Evolutionary conservation across 306 rosid genomes (phyloP).

Genomic region (Erythrophleum fordii): DNA sequence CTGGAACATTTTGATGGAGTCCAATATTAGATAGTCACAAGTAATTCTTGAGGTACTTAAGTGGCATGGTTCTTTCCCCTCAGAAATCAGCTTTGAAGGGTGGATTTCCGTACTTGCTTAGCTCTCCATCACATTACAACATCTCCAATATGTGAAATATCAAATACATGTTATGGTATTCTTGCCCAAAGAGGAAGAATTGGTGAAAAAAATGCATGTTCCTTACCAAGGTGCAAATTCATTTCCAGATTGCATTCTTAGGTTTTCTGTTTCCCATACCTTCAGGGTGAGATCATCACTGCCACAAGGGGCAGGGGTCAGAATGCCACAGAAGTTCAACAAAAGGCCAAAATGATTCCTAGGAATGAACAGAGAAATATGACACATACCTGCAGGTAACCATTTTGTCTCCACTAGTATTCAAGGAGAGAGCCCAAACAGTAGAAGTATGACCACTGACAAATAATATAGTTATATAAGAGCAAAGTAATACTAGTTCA

Average conservation of each 20-base stretch:
- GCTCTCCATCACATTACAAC: neutral
- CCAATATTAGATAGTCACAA: neutral
- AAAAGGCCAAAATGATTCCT: conserved; percentile 32
- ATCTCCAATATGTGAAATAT: neutral
- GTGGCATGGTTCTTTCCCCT: neutral
- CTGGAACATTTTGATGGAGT: neutral
- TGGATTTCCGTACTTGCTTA: neutral
- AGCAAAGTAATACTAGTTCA: neutral
- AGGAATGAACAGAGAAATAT: conserved; percentile 9
- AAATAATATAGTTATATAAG: conserved; percentile 22
- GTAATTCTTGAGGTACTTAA: neutral
- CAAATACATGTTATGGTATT: conserved; percentile 20
- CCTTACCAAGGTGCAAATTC: conserved; percentile 79
- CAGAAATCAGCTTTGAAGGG: neutral
- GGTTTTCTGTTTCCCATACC: conserved; percentile 80
- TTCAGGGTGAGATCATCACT: conserved; percentile 92
- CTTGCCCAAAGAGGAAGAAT: neutral
- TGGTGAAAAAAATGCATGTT: conserved; percentile 7
- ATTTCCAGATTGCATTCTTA: conserved; percentile 60
- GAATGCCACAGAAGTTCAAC: conserved; percentile 23
- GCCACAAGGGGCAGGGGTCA: conserved; percentile 40
- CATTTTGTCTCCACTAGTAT: conserved; percentile 84
- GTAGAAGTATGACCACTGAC: conserved; percentile 92
- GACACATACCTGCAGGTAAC: conserved; percentile 82
- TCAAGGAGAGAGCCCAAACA: conserved; percentile 90